Percentiles rank a stretch among this genome's conserved stretches.
phyloP scores from a whole-genome alignment of 768 basidiomycete species.

The Lactarius vividus region DNA sequence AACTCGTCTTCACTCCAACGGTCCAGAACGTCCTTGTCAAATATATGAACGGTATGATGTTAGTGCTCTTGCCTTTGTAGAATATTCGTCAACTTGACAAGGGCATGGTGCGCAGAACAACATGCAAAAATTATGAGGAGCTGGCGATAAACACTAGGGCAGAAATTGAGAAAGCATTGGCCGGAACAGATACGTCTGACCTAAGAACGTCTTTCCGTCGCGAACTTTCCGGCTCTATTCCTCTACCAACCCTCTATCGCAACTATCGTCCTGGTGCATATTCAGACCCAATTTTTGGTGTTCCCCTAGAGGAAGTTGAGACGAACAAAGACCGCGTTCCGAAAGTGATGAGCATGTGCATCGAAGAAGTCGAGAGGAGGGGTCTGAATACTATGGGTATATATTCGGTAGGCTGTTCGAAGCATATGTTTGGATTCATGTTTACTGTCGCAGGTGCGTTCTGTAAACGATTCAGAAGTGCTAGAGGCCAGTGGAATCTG shows the following conservation, averaged over 20 bases:
- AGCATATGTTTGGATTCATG: background rate
- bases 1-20: background rate
- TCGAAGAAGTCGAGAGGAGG: background rate
- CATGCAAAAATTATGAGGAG: rapidly evolving
- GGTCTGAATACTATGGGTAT: background rate
- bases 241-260: background rate
- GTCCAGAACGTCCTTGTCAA: background rate
- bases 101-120: background rate
- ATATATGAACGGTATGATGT: background rate
- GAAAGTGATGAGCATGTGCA: background rate
- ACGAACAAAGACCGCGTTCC: background rate
- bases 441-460: background rate
- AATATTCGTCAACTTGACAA: background rate
- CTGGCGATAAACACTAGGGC: background rate
- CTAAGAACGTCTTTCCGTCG: background rate
- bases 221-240: background rate
- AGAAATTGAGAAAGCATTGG: background rate
- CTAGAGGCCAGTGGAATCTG: background rate
- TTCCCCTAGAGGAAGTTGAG: background rate
- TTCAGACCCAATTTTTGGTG: background rate
- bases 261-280: background rate
- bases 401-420: background rate
- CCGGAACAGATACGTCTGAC: background rate
- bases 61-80: background rate
- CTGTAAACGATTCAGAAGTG: background rate